A percentile compares a stretch with the other conserved stretches of the same genome.
These are phyloP conservation scores for Chenopodium berlandieri DNA, from an alignment of 148 eudicot species.

Conservation along the genomic window DNA sequence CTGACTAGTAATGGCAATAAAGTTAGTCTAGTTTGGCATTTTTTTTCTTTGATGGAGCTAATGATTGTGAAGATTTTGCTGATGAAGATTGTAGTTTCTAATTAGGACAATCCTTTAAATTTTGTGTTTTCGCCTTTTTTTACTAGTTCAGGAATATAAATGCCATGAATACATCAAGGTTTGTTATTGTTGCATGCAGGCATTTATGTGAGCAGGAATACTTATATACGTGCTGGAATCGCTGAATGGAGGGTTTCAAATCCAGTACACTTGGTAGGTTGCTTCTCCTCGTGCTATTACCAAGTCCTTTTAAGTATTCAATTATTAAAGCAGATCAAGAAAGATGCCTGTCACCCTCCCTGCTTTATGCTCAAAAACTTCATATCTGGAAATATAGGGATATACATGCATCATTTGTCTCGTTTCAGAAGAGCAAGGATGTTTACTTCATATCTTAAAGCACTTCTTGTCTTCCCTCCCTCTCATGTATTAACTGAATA, in stretches of 20 bases:
- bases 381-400: not conserved
- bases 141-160: not conserved
- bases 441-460: not conserved
- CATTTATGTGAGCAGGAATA: slow-evolving; percentile 85
- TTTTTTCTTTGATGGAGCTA: not conserved
- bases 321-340: not conserved
- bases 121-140: not conserved
- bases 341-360: not conserved
- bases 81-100: not conserved
- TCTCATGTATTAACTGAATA: not conserved
- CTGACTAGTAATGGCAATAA: not conserved
- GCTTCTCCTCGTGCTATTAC: not conserved
- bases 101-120: not conserved
- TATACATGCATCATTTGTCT: not conserved
- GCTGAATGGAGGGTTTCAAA: slow-evolving; percentile 89
- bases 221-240: slow-evolving; percentile 85
- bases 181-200: slow-evolving; percentile 42
- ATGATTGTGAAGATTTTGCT: not conserved
- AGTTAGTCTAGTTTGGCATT: not conserved
- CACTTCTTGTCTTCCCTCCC: not conserved
- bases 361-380: not conserved
- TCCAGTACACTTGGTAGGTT: slow-evolving; percentile 82
- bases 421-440: not conserved
- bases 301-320: not conserved
- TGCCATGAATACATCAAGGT: not conserved